Evolutionary conservation across 495 filamentous ascomycete species (phyloP), one percentile per base, ranked within the genome.

Genomic region (Chaetomidium leptoderma): DNA sequence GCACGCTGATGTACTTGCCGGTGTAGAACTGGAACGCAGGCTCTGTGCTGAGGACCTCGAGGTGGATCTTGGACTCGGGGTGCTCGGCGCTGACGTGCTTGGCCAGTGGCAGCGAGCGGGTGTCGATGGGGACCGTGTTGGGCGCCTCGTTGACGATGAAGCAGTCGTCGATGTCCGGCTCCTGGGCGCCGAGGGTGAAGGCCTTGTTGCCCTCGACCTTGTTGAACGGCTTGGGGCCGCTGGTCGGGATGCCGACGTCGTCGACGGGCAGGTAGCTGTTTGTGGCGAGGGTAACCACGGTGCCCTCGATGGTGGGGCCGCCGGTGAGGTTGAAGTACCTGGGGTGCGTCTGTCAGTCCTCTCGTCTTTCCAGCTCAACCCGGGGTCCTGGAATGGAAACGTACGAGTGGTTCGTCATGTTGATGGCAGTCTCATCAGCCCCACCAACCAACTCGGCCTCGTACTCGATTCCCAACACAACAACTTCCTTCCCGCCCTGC

Each of bases 21-120:
- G 90, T 95, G 74, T 97, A 97, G 74, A 95, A 95, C 70, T 96
- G 92, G 81, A 96, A 97, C 0, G 92, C 90, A 1, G 93, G 93
- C 73, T 97, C 92, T 0, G 91, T 97, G 74, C 87, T 91, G 63
- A 83, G 73, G 9, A 95, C 85, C 62, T 96, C 88, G 21, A 97
- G 83, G 64, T 95, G 84, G 59, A 96, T 76, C 44, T 83, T 82
- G 19, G 85, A 83, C 6, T 74, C 76, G 6, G 88, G 83, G 64
- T 95, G 87, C 68, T 78, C 81, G 56, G 92, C 86, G 19, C 75
- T 76, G 35, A 86, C 86, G 4, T 88, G 80, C 6, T 76, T 81
- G 26, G 78, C 76, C 13, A 96, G 74, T 0, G 87, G 82, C 58
- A 72, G 68, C 6, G 59, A 50, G 47, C 92, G 87, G 0, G 92